A percentile compares a stretch with the other conserved stretches of the same genome.
Conservation (phyloP, 495 filamentous ascomycete species). For the Wilcoxina mikolae region DNA sequence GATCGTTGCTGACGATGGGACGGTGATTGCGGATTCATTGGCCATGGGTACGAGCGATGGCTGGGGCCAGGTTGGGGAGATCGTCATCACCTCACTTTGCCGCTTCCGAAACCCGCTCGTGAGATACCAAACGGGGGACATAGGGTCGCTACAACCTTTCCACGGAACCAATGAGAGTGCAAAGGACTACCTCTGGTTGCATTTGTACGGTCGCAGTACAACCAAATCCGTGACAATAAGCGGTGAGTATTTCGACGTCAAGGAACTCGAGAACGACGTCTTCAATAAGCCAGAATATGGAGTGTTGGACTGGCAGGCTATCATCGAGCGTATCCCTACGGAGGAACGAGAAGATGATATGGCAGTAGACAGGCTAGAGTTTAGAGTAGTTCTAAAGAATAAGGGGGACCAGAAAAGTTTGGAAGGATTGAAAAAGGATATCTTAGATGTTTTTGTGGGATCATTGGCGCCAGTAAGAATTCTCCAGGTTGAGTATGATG, state of each 20-base stretch:
- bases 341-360: conserved; percentile 9
- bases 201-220: neutral
- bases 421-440: neutral
- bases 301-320: conserved; percentile 32
- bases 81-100: conserved; percentile 31
- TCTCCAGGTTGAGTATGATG: conserved; percentile 9
- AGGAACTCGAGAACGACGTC: conserved; percentile 20
- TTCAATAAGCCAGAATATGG: conserved; percentile 19
- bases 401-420: conserved; percentile 1
- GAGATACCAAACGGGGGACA: conserved; percentile 32
- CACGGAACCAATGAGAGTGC: conserved; percentile 17
- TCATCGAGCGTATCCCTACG: conserved; percentile 15
- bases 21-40: conserved; percentile 13
- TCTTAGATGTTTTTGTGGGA: conserved; percentile 2
- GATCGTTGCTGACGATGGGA: conserved; percentile 20
- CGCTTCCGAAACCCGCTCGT: conserved; percentile 32
- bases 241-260: neutral
- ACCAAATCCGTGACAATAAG: neutral
- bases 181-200: neutral
- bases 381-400: conserved; percentile 14
- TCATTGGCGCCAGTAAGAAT: neutral
- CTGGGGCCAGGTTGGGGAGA: conserved; percentile 22
- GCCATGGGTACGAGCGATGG: neutral
- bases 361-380: conserved; percentile 13
- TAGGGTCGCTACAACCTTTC: conserved; percentile 32